Evolutionary conservation across 495 filamentous ascomycete species (phyloP).

Genomic region (Cercophora newfieldiana): DNA sequence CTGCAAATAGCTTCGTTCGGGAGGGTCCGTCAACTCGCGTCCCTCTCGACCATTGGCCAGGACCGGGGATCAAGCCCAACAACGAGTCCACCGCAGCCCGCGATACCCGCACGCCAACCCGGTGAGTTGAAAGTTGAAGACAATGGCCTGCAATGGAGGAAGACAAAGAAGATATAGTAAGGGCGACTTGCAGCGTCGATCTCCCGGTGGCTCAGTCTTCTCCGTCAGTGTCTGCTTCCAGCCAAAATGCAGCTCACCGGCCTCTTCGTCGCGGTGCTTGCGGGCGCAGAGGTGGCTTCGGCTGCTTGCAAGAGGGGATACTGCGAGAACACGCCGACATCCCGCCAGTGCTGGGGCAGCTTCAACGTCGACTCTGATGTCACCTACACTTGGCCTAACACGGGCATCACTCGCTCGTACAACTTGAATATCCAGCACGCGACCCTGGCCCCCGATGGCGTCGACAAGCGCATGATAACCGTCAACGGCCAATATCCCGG

Average conservation of each 20-base stretch:
- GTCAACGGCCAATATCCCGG: slow-evolving; percentile 27
- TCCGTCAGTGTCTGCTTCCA: background rate
- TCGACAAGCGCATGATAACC: background rate
- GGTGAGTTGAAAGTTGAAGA: background rate
- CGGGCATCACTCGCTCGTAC: too few species aligned
- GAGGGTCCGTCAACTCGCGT: background rate
- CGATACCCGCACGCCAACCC: background rate
- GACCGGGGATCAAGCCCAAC: background rate
- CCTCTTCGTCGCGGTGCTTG: background rate
- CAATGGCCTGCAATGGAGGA: background rate
- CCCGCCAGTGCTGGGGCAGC: slow-evolving; percentile 24
- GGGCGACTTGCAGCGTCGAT: background rate
- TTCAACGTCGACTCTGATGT: slow-evolving; percentile 19
- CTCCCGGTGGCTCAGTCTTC: background rate
- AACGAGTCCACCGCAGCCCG: background rate
- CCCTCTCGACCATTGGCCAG: background rate
- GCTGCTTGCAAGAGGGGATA: slow-evolving; percentile 2
- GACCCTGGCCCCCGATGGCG: too few species aligned
- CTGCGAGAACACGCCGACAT: slow-evolving; percentile 18
- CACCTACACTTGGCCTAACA: background rate
- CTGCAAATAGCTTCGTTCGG: background rate
- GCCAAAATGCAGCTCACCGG: background rate
- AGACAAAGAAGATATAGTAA: background rate
- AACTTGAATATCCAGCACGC: too few species aligned
- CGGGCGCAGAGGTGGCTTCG: background rate